Percentiles rank a stretch among this genome's conserved stretches.
Conservation (phyloP, 192 early-diverging fungal species). For the Chytriomyces hyalinus region DNA sequence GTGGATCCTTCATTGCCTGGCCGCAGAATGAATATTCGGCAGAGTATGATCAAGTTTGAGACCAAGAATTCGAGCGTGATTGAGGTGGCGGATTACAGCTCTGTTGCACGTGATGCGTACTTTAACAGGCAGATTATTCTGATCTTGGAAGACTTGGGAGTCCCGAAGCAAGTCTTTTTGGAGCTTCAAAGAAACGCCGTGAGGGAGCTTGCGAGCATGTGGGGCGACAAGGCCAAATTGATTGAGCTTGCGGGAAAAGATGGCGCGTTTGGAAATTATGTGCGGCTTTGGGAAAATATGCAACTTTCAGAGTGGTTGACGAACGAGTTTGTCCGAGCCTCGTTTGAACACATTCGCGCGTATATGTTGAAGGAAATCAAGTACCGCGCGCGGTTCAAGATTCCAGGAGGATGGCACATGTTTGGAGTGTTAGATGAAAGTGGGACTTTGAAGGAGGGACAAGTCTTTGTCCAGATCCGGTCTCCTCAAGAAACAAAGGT, state of each 20-base stretch:
- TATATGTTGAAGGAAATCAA: constrained; percentile 28
- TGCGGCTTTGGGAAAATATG: constrained; percentile 27
- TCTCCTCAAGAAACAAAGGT: constrained; percentile 49
- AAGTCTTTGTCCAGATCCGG: constrained; percentile 46
- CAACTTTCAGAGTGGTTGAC: background rate
- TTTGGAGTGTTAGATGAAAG: constrained; percentile 56
- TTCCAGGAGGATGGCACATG: constrained; percentile 39
- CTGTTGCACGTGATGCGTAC: constrained; percentile 49
- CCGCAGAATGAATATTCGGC: constrained; percentile 55
- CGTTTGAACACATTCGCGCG: constrained; percentile 33
- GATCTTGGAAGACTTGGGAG: constrained; percentile 60
- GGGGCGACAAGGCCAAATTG: constrained; percentile 10
- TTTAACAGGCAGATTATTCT: constrained; percentile 73
- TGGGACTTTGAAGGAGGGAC: constrained; percentile 34
- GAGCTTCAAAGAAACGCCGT: constrained; percentile 43
- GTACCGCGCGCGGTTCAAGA: constrained; percentile 44
- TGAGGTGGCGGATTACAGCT: constrained; percentile 65
- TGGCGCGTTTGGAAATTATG: constrained; percentile 32
- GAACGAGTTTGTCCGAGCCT: constrained; percentile 21
- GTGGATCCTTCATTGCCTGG: constrained; percentile 40
- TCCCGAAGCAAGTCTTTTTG: constrained; percentile 62
- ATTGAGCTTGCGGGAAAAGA: constrained; percentile 18
- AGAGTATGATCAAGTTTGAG: constrained; percentile 66
- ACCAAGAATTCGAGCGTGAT: constrained; percentile 48
- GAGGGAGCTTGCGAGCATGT: constrained; percentile 27